These are phyloP conservation scores for Pseudomassariella vexata DNA, from an alignment of 2,329 filamentous ascomycete genomes.

Conservation along the genomic window DNA sequence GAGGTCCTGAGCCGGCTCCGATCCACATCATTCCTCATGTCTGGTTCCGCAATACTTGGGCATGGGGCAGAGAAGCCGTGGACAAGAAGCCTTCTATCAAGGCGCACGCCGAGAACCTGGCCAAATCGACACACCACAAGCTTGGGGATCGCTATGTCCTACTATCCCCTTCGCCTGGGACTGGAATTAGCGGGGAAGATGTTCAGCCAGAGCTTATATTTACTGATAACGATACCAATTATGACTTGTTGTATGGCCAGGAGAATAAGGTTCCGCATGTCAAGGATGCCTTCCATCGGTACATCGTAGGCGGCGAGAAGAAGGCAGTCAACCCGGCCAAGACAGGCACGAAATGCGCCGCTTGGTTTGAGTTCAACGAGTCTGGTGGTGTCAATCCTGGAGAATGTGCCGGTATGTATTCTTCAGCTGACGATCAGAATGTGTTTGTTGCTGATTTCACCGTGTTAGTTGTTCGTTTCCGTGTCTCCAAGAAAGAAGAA, in stretches of 20 bases:
- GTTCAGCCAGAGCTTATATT: constrained; percentile 82
- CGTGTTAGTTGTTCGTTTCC: constrained; percentile 84
- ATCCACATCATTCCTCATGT: constrained; percentile 91
- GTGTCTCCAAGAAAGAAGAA: constrained; percentile 70
- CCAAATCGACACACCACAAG: constrained; percentile 71
- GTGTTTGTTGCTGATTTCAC: too few species aligned
- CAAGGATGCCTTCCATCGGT: constrained; percentile 90
- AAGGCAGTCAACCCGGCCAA: constrained; percentile 74
- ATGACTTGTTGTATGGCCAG: constrained; percentile 66
- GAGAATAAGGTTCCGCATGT: constrained; percentile 80
- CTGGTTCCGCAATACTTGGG: constrained; percentile 97
- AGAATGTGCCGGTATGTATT: constrained; percentile 76
- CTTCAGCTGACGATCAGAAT: too few species aligned
- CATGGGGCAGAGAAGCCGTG: constrained; percentile 75
- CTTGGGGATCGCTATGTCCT: constrained; percentile 80
- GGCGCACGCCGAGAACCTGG: constrained; percentile 58
- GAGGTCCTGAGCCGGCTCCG: constrained; percentile 83
- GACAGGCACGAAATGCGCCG: constrained; percentile 80
- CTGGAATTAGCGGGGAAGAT: constrained; percentile 72
- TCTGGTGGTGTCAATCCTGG: constrained; percentile 81
- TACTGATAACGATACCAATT: constrained; percentile 95
- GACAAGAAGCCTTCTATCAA: constrained; percentile 77
- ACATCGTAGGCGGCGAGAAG: constrained; percentile 78
- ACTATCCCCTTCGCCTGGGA: constrained; percentile 83
- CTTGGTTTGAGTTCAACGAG: constrained; percentile 90